Conservation (phyloP, 1,284 basidiomycete species). For the Agroathelia rolfsii region DNA sequence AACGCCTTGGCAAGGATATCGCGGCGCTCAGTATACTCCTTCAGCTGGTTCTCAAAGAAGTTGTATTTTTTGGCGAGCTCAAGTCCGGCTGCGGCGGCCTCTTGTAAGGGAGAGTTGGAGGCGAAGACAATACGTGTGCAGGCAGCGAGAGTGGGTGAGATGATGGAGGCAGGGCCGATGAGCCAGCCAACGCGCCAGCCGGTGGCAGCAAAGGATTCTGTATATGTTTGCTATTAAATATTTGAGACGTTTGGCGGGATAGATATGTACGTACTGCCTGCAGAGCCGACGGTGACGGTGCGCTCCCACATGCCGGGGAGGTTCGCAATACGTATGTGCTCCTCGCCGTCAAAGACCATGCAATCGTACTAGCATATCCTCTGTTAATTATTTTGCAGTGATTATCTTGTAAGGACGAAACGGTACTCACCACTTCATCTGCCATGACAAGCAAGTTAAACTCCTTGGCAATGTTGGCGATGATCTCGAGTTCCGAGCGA, state of each 20-base stretch:
- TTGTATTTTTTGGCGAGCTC: slow-evolving; percentile 62
- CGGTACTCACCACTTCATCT: slow-evolving; percentile 84
- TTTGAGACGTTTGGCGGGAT: slow-evolving; percentile 3
- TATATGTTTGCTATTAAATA: slow-evolving; percentile 1
- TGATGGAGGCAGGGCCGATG: slow-evolving; percentile 78
- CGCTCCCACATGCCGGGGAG: slow-evolving; percentile 98
- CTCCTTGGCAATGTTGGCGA: slow-evolving; percentile 84
- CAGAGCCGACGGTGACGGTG: slow-evolving; percentile 75
- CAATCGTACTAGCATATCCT: slow-evolving; percentile 72
- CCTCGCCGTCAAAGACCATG: slow-evolving; percentile 79
- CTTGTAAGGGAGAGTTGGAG: slow-evolving; percentile 85
- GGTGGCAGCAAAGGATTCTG: slow-evolving; percentile 95
- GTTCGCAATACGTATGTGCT: slow-evolving; percentile 87
- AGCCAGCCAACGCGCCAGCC: slow-evolving; percentile 98
- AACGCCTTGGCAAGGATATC: slow-evolving; percentile 68
- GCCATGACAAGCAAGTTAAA: slow-evolving; percentile 89
- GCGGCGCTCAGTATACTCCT: slow-evolving; percentile 79
- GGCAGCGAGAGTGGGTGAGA: slow-evolving; percentile 81
- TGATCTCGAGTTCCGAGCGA: slow-evolving; percentile 69
- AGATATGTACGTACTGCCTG: slow-evolving; percentile 51
- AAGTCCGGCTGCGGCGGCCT: slow-evolving; percentile 82
- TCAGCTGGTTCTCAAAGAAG: slow-evolving; percentile 75
- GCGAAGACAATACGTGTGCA: slow-evolving; percentile 94
- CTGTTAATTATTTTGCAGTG: slow-evolving; percentile 1
- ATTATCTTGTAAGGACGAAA: neutral